Evolutionary conservation across 2,329 filamentous ascomycete genomes (phyloP).

Genomic region (Colletotrichum karsti): DNA sequence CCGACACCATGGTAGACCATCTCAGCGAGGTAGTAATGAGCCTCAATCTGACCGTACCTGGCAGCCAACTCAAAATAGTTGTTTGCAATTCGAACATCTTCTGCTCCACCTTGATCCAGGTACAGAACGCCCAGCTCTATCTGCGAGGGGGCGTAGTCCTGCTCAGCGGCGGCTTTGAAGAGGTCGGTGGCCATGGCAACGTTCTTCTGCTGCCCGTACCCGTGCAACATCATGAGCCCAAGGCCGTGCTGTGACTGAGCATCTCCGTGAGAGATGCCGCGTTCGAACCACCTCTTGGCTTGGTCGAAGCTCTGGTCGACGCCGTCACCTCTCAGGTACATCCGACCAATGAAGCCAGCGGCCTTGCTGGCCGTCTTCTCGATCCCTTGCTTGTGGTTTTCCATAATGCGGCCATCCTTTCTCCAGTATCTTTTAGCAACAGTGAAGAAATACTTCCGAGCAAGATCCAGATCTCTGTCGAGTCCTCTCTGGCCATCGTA

Average conservation of each 20-base stretch:
- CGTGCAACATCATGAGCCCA: conserved; percentile 84
- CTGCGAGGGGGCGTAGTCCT: conserved; percentile 82
- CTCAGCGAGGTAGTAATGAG: conserved; percentile 92
- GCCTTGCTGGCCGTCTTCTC: conserved; percentile 85
- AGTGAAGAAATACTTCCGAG: conserved; percentile 82
- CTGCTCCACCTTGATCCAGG: conserved; percentile 78
- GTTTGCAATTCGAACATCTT: conserved; percentile 79
- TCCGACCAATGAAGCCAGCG: conserved; percentile 86
- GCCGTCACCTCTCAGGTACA: conserved; percentile 90
- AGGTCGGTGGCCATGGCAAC: conserved; percentile 76
- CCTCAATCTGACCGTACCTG: conserved; percentile 84
- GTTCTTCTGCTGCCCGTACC: conserved; percentile 75
- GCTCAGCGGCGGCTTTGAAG: conserved; percentile 82
- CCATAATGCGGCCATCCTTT: conserved; percentile 76
- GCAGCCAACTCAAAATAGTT: conserved; percentile 90
- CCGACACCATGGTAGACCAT: conserved; percentile 84
- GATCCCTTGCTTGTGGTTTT: conserved; percentile 73
- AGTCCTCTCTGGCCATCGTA: conserved; percentile 86
- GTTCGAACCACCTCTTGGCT: conserved; percentile 84
- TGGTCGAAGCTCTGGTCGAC: conserved; percentile 80
- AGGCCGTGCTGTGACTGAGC: conserved; percentile 85
- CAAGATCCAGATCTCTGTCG: conserved; percentile 75
- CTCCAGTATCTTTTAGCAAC: conserved; percentile 86
- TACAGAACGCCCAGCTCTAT: conserved; percentile 86
- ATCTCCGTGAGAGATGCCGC: conserved; percentile 79